Evolutionary conservation across 2,329 filamentous ascomycete genomes (phyloP).

Genomic region (Curvularia spicifera): DNA sequence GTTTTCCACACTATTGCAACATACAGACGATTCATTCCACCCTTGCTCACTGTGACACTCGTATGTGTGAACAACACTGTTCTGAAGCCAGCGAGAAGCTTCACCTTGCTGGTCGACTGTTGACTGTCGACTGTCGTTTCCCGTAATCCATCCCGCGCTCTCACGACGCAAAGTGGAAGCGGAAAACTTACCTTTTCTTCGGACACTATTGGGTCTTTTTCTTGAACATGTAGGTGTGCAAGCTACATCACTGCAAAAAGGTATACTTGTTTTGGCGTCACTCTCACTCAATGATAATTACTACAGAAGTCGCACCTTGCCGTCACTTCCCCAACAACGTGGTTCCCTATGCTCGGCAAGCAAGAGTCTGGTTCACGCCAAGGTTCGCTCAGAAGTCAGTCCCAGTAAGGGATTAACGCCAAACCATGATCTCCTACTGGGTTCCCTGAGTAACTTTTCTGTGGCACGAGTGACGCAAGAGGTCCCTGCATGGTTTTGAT

Average conservation of each 20-base stretch:
- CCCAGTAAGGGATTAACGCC: not conserved
- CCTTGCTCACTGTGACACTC: not conserved
- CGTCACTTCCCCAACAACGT: too few species aligned
- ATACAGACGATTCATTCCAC: slow-evolving; percentile 1
- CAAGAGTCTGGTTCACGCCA: too few species aligned
- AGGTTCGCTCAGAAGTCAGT: not conserved
- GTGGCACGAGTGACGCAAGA: not conserved
- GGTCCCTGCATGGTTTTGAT: not conserved
- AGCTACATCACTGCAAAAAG: too few species aligned
- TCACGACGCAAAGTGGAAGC: slow-evolving; percentile 17
- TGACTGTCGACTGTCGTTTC: slow-evolving; percentile 1
- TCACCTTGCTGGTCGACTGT: not conserved
- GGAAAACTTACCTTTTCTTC: too few species aligned
- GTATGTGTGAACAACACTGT: not conserved
- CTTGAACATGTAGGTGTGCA: too few species aligned
- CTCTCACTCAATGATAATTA: too few species aligned
- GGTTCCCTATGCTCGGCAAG: too few species aligned
- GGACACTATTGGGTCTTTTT: too few species aligned
- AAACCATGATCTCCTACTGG: not conserved
- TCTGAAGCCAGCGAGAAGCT: slow-evolving; percentile 2
- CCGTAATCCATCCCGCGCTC: slow-evolving; percentile 66
- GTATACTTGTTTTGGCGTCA: too few species aligned
- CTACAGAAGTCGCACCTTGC: too few species aligned
- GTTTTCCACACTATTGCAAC: not conserved
- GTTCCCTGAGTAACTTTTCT: not conserved